These are phyloP conservation scores for Poteriospumella lacustris DNA, from an alignment of 108 stramenopile genomes.

Conservation along the genomic window DNA sequence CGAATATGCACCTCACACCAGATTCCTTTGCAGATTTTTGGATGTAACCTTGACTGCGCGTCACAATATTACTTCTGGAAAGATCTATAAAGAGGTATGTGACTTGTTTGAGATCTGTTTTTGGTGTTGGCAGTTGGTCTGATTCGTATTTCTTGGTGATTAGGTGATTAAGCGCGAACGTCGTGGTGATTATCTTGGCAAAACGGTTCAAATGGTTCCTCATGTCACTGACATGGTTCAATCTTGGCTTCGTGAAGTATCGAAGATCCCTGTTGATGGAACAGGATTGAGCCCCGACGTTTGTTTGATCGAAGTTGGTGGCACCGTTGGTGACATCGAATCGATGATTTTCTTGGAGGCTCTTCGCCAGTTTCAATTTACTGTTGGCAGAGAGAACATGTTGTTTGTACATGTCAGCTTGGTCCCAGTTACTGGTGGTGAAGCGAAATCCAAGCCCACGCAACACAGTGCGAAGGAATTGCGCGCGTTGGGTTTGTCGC, in stretches of 20 bases:
- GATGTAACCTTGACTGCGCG: conserved; percentile 71
- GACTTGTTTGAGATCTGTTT: background rate
- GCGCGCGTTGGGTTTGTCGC: conserved; percentile 78
- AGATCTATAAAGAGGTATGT: conserved; percentile 69
- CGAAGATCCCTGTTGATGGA: conserved; percentile 65
- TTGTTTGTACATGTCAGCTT: conserved; percentile 89
- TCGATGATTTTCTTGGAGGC: conserved; percentile 85
- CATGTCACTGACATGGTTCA: conserved; percentile 85
- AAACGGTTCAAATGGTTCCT: conserved; percentile 93
- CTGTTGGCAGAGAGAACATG: conserved; percentile 87
- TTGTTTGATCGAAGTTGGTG: conserved; percentile 97
- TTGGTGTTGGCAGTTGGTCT: background rate
- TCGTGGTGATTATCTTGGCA: conserved; percentile 93
- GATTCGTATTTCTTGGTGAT: background rate
- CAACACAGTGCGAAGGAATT: conserved; percentile 79
- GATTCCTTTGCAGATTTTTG: conserved; percentile 59
- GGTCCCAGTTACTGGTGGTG: conserved; percentile 90
- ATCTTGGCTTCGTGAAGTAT: conserved; percentile 72
- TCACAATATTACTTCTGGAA: conserved; percentile 94
- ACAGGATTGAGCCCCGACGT: conserved; percentile 71
- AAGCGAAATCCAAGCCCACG: conserved; percentile 99
- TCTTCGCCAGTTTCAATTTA: conserved; percentile 92
- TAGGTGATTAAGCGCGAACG: conserved; percentile 84
- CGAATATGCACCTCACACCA: background rate
- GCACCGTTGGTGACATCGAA: conserved; percentile 98